phyloP scores from a whole-genome alignment of 495 filamentous ascomycete genomes.

The Podospora bellae-mahoneyi region DNA sequence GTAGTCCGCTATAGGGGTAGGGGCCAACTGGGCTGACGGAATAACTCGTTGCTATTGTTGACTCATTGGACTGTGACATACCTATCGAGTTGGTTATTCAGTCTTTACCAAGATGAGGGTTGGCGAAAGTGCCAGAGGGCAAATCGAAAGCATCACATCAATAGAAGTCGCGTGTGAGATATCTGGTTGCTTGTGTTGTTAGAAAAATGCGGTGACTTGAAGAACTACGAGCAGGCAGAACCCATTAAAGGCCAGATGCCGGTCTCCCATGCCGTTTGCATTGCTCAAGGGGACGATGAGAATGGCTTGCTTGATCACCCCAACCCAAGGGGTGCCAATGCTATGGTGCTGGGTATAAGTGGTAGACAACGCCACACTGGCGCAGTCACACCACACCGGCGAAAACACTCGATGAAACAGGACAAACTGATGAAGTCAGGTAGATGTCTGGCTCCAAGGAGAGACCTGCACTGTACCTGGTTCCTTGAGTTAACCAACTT shows the following conservation, averaged over 20 bases:
- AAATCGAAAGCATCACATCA: neutral
- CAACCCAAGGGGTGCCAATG: conserved; percentile 6
- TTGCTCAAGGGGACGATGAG: neutral
- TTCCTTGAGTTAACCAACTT: neutral
- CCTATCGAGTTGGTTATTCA: neutral
- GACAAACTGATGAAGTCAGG: neutral
- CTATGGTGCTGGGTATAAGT: neutral
- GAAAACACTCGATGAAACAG: too few relatives aligned
- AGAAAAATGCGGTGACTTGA: neutral
- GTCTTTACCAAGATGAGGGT: neutral
- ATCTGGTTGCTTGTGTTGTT: neutral
- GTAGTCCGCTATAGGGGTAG: conserved; percentile 27
- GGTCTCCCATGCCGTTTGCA: neutral
- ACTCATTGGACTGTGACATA: neutral
- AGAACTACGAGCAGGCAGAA: neutral
- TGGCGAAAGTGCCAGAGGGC: neutral
- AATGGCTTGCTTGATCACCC: neutral
- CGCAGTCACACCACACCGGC: conserved; percentile 3
- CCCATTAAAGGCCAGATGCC: neutral
- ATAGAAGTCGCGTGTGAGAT: neutral
- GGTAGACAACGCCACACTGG: neutral
- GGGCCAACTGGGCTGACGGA: conserved; percentile 17
- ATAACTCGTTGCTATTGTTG: neutral
- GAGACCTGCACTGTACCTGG: neutral
- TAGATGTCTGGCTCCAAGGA: neutral